Evolutionary conservation across 164 flowering plant genomes (phyloP).

Genomic region (Nymphaea thermarum): DNA sequence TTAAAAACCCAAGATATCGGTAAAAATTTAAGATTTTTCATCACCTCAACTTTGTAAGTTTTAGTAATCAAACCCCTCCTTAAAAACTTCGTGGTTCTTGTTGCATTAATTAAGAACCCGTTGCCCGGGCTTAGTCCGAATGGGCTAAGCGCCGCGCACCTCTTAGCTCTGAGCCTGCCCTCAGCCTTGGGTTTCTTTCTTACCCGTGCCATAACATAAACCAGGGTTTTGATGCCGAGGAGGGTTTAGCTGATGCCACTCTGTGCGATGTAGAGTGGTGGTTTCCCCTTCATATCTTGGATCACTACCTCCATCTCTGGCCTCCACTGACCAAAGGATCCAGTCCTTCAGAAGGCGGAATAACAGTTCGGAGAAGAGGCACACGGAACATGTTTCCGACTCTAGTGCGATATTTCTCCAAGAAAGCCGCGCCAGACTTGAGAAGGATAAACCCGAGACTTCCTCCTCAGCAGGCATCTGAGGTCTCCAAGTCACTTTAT

Average conservation of each 20-base stretch:
- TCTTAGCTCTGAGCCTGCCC: too few species aligned
- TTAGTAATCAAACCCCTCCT: too few species aligned
- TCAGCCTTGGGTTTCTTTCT: too few species aligned
- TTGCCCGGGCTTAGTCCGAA: too few species aligned
- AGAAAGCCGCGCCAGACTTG: conserved; percentile 38
- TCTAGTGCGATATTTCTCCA: conserved; percentile 40
- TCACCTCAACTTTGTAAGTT: too few species aligned
- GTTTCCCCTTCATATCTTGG: background rate
- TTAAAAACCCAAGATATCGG: too few species aligned
- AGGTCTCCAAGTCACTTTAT: conserved; percentile 45
- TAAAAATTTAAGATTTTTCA: too few species aligned
- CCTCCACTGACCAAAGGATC: background rate
- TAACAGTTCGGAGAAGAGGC: background rate
- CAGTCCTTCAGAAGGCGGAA: background rate
- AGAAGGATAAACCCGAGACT: conserved; percentile 76
- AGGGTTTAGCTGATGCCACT: background rate
- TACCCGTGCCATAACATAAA: too few species aligned
- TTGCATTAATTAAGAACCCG: too few species aligned
- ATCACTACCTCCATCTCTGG: background rate
- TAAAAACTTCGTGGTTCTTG: too few species aligned
- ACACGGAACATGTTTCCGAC: background rate
- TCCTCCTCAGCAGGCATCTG: conserved; percentile 48
- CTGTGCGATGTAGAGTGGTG: background rate
- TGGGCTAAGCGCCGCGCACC: too few species aligned
- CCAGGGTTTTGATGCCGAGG: background rate